phyloP scores from a whole-genome alignment of 495 filamentous ascomycete species.

The Tuber brumale region DNA sequence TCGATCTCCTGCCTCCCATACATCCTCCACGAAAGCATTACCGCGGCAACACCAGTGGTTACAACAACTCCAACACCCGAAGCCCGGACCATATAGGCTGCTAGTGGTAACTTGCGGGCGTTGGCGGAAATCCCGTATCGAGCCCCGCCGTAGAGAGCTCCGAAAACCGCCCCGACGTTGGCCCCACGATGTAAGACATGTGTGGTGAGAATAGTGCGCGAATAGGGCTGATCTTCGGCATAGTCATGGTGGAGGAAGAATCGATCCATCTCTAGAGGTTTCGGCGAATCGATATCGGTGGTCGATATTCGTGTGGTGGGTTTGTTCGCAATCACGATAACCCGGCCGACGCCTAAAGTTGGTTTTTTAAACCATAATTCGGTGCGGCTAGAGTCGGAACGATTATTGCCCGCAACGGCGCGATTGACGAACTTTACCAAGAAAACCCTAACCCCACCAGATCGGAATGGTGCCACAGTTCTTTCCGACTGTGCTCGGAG shows the following conservation, averaged over 20 bases:
- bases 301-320: neutral
- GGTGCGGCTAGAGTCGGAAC: neutral
- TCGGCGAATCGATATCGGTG: neutral
- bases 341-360: neutral
- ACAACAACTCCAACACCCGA: constrained; percentile 16
- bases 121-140: constrained; percentile 16
- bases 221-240: constrained; percentile 56
- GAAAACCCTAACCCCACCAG: neutral
- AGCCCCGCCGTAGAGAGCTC: constrained; percentile 38
- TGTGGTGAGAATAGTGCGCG: constrained; percentile 50
- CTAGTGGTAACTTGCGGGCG: neutral
- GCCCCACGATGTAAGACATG: constrained; percentile 55
- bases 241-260: constrained; percentile 52
- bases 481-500: no score
- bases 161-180: constrained; percentile 48
- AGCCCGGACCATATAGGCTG: constrained; percentile 3
- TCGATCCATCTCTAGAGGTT: constrained; percentile 45
- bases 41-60: constrained; percentile 18
- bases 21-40: constrained; percentile 49
- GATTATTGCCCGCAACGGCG: neutral
- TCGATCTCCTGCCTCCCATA: constrained; percentile 53
- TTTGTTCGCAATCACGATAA: neutral
- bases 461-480: no score
- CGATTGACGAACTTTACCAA: neutral
- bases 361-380: neutral